Percentiles rank a stretch among this genome's conserved stretches.
Conservation (phyloP, 2,329 filamentous ascomycete species). For the Domatiomyces catenatus region DNA sequence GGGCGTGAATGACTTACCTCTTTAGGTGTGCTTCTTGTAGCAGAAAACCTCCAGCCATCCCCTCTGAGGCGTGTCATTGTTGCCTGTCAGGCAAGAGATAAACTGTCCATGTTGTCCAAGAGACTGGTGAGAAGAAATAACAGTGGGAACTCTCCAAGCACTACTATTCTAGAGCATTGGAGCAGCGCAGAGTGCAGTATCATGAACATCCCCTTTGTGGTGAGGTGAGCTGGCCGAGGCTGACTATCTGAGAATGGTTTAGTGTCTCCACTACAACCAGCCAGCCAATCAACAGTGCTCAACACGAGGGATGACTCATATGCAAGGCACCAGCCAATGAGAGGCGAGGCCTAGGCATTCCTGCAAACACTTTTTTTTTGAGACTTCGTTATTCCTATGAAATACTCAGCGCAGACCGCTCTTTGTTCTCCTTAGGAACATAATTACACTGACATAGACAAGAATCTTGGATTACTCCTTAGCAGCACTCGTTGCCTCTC, state of each 20-base stretch:
- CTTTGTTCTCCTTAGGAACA: background rate
- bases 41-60: background rate
- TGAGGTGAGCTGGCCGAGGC: too few relatives aligned
- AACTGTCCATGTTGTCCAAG: background rate
- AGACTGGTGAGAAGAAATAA: background rate
- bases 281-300: background rate
- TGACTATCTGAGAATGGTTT: background rate
- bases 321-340: background rate
- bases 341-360: background rate
- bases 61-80: background rate
- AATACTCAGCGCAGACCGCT: background rate
- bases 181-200: background rate
- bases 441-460: too few relatives aligned
- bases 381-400: background rate
- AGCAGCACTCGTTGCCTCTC: background rate
- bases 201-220: too few relatives aligned
- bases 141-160: background rate
- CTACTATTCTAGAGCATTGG: background rate
- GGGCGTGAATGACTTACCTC: background rate
- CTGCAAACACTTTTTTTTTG: background rate
- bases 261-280: background rate
- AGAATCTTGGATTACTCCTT: background rate
- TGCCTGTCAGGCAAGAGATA: background rate
- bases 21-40: background rate
- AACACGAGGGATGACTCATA: background rate